Evolutionary conservation across 805 yeast species (phyloP).

Genomic region (Saccharomyces kudriavzevii): DNA sequence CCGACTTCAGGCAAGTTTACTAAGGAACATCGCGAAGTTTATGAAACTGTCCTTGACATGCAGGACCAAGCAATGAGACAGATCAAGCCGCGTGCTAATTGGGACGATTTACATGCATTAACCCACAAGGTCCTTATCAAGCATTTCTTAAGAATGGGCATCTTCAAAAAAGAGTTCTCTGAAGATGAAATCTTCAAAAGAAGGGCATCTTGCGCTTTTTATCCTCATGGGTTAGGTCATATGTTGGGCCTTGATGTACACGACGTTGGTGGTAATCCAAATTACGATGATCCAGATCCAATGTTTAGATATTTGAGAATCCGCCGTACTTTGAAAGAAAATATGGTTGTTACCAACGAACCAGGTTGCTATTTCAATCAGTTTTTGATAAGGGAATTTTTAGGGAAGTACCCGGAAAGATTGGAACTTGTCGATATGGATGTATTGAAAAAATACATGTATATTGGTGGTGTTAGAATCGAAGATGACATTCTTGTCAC

Average conservation of each 20-base stretch:
- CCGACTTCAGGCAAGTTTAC: constrained; percentile 89
- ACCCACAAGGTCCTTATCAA: constrained; percentile 74
- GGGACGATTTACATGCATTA: constrained; percentile 78
- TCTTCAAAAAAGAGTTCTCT: constrained; percentile 51
- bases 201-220: constrained; percentile 67
- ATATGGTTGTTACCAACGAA: constrained; percentile 89
- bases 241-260: constrained; percentile 91
- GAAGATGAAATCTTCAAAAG: constrained; percentile 63
- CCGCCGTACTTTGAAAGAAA: constrained; percentile 59
- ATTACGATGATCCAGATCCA: constrained; percentile 77
- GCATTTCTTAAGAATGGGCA: constrained; percentile 64
- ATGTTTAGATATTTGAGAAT: constrained; percentile 70
- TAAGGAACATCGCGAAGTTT: constrained; percentile 75
- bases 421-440: constrained; percentile 53
- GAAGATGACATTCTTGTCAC: constrained; percentile 89
- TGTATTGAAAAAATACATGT: constrained; percentile 68
- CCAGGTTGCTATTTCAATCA: constrained; percentile 93
- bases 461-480: constrained; percentile 94
- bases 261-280: constrained; percentile 85
- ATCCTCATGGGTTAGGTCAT: constrained; percentile 96
- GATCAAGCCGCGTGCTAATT: constrained; percentile 71
- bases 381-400: constrained; percentile 58
- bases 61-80: constrained; percentile 61
- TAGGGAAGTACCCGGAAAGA: constrained; percentile 39
- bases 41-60: constrained; percentile 75